A percentile compares a stretch with the other conserved stretches of the same genome.
phyloP scores from a whole-genome alignment of 768 basidiomycete species.

The Exsudoporus frostii region DNA sequence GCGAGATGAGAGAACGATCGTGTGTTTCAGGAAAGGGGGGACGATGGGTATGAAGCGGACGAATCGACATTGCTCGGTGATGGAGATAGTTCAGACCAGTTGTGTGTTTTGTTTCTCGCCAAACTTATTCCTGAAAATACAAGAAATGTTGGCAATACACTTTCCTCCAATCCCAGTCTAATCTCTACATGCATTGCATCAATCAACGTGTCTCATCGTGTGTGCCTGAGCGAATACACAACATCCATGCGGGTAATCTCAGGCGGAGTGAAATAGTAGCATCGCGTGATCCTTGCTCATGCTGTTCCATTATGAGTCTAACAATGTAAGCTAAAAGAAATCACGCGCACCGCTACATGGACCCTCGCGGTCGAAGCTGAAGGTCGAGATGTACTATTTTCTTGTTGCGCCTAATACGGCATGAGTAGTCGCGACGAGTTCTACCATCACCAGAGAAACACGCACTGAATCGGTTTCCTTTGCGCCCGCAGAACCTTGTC shows the following conservation, averaged over 20 bases:
- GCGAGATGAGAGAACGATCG: constrained; percentile 68
- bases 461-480: background rate
- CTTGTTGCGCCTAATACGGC: background rate
- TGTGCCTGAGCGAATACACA: background rate
- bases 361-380: background rate
- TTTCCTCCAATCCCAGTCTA: too few relatives aligned
- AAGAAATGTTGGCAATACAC: background rate
- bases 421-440: background rate
- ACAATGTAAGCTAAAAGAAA: background rate
- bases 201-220: background rate
- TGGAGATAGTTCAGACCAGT: too few relatives aligned
- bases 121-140: background rate
- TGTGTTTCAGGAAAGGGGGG: constrained; percentile 66
- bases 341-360: background rate
- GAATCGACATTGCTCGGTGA: constrained; percentile 23
- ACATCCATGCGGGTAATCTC: background rate
- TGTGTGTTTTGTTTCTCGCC: background rate
- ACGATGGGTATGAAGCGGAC: constrained; percentile 74
- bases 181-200: too few relatives aligned
- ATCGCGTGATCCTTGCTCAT: background rate
- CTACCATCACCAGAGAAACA: background rate
- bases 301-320: background rate
- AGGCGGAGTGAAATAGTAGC: background rate
- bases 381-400: background rate
- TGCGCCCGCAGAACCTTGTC: background rate